Base-by-base conservation (phyloP, 768 basidiomycete genomes). In the Cyclocybe cylindracea region DNA sequence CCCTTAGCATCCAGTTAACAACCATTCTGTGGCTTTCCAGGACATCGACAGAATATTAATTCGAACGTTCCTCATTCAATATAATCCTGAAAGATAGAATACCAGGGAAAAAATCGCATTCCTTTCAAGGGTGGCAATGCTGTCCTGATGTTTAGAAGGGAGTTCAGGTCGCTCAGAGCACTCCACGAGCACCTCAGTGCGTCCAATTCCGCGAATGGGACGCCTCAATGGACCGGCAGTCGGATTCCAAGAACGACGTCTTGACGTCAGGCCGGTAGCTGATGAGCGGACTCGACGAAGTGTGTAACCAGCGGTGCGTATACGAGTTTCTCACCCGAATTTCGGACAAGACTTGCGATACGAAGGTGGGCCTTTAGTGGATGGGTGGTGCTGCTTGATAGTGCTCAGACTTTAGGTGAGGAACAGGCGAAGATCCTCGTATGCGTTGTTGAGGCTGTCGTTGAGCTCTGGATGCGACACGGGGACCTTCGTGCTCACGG, bases 311-410 rank as follows among this genome's bases (percentile, higher is more conserved):
- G 51, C 3, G 55, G 32, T 5, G 59, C 56, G 37, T 60, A 62
- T n/a, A 60, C 51, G 32, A 62, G 61, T 24, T 60, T 51, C 1
- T 54, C 61, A 3, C 56, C 58, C 8, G 61, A 60, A 35, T 54
- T 53, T 19, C 31, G 4, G 8, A 63, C 55, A 8, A 63, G 43
- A 3, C 33, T 13, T 4, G 44, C 16, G 32, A 63, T 48, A 7
- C 16, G 13, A 34, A 2, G 46, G 47, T 24, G 57, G 9, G 33
- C 52, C 42, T 13, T 14, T 13, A 14, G 24, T 54, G 8, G 51
- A 40, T 3, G 44, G 53, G 39, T 61, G 58, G 0, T 7, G 44
- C 4, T 10, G 10, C 36, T 55, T 59, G 31, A 62, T 51, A 3
- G 51, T 41, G 9, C 33, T 13, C 14, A 58, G 57, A 16, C 40